Percentiles rank a stretch among this genome's conserved stretches.
Conservation (phyloP, 2,329 filamentous ascomycete species). For the Fusarium napiforme region DNA sequence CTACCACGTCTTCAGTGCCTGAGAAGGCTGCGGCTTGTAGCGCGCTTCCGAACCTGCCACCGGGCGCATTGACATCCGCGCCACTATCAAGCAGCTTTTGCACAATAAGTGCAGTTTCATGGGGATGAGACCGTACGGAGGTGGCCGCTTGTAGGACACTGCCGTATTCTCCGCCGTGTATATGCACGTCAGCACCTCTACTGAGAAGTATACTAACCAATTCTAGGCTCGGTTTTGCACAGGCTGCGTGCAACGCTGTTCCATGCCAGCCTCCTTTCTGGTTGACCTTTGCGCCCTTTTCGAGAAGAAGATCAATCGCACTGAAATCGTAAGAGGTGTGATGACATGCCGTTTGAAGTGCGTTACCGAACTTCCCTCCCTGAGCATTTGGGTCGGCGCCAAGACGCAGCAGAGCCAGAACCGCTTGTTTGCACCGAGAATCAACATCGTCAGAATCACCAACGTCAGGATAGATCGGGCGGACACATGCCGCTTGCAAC, state of each 20-base stretch:
- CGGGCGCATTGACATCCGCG: fast-evolving
- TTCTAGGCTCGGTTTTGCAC: fast-evolving
- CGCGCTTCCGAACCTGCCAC: not conserved
- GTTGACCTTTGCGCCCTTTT: fast-evolving
- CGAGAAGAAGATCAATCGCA: fast-evolving
- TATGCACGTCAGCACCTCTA: not conserved
- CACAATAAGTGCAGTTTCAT: not conserved
- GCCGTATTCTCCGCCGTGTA: fast-evolving
- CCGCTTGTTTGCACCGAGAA: fast-evolving
- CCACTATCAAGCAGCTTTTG: not conserved
- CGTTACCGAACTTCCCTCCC: fast-evolving
- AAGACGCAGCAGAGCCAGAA: fast-evolving
- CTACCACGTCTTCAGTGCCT: fast-evolving
- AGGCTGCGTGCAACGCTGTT: not conserved
- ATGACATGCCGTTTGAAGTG: not conserved
- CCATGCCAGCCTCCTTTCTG: fast-evolving
- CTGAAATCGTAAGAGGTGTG: fast-evolving
- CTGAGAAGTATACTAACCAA: fast-evolving
- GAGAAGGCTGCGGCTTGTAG: not conserved
- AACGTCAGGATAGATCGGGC: too few species aligned
- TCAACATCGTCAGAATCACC: too few species aligned
- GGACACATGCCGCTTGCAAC: not conserved
- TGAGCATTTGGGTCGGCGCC: fast-evolving
- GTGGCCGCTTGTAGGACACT: not conserved
- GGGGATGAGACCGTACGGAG: too few species aligned